Base-by-base conservation (phyloP, 306 rosid genomes). In the Cicer arietinum region DNA sequence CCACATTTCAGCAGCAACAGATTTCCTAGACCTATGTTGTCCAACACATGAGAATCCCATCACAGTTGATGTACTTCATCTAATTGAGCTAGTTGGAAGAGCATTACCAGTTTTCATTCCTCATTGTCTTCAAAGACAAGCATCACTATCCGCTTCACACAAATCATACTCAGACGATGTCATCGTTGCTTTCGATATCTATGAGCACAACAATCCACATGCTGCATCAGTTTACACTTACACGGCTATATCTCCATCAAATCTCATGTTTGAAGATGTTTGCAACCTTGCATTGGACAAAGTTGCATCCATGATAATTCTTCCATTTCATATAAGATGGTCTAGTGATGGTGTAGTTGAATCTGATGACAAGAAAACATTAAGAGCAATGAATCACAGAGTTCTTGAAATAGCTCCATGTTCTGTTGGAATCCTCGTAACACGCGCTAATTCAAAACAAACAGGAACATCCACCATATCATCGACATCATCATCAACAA, bases 291-390 rank as follows among this genome's bases (percentile, higher is more conserved):
- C 90, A 1, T 69, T 89, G 64, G 88, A 89, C 75, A 86, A 81
- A 18, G 79, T 43, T 10, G 62, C 88, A 4, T 83, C 87, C 25
- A 50, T 86, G 0, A 77, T 89, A 2, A 7, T 89, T 12, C 90
- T 89, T 10, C 93, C 90, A 0, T 89, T 89, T 35, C 89, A 89
- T 60, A 71, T 75, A 30, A 83, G 69, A 71, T 86, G 90, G 90
- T 43, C 83, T 0, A 8, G 4, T 1, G 89, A 83, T 3, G 90
- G 90, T 8, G 40, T 30, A 4, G 7, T 89, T 0, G 85, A 82
- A 58, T 80, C 75, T 0, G 81, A 86, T 2, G 90, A 89, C 51
- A 81, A 67, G 25, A 67, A 63, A 43, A 46, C 77, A 11, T 14
- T 58, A 11, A 81, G 86, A 67, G 13, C 72, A 7, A 30, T 89